Evolutionary conservation across 1,139 yeast species (phyloP).

Genomic region (Nakaseomyces kungkrabaensis): DNA sequence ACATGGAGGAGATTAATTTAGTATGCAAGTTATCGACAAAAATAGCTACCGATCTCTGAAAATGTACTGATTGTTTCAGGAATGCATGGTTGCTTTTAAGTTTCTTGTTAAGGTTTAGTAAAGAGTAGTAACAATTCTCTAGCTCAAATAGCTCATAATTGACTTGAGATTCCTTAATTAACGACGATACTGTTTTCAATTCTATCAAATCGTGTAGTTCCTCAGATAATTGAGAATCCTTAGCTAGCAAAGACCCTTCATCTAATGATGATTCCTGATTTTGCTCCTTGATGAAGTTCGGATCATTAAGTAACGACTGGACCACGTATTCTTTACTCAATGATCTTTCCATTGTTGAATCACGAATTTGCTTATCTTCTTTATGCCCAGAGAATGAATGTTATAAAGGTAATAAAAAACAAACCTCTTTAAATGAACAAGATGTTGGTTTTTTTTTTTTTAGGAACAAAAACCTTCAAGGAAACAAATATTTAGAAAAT

Average conservation of each 20-base stretch:
- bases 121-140: conserved; percentile 25
- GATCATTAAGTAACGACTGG: background rate
- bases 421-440: too few relatives aligned
- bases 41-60: conserved; percentile 21
- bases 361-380: background rate
- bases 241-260: background rate
- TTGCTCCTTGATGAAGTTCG: background rate
- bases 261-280: background rate
- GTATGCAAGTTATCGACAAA: conserved; percentile 23
- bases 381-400: too few relatives aligned
- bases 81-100: conserved; percentile 11
- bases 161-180: conserved; percentile 21
- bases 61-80: conserved; percentile 18
- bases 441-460: too few relatives aligned
- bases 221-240: conserved; percentile 8
- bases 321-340: background rate
- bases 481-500: too few relatives aligned
- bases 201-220: conserved; percentile 17
- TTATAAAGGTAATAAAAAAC: too few relatives aligned
- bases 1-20: conserved; percentile 13
- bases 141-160: conserved; percentile 21
- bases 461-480: too few relatives aligned
- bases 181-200: conserved; percentile 14
- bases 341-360: background rate
- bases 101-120: conserved; percentile 19